Conservation (phyloP, 352 stramenopile genomes). For the Aphanomyces cochlioides region DNA sequence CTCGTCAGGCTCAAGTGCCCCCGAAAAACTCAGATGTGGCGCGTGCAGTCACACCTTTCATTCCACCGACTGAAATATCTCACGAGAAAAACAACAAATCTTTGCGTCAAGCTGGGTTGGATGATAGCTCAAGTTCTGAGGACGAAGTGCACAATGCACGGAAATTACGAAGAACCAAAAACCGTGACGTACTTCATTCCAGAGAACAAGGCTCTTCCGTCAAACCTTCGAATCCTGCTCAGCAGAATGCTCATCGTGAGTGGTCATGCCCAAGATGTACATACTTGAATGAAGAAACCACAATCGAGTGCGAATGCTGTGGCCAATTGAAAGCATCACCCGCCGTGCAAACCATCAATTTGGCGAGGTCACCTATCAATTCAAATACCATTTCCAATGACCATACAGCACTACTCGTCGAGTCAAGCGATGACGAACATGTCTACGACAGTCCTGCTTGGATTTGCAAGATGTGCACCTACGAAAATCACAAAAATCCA, state of each 20-base stretch:
- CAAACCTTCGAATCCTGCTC: too few species aligned
- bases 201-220: too few species aligned
- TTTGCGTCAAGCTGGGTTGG: slow-evolving; percentile 2
- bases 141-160: neutral
- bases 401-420: neutral
- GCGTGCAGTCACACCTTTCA: too few species aligned
- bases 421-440: neutral
- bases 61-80: too few species aligned
- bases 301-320: slow-evolving; percentile 8
- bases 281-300: slow-evolving; percentile 4
- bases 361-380: neutral
- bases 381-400: neutral
- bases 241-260: neutral
- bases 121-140: neutral
- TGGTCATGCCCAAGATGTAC: slow-evolving; percentile 18
- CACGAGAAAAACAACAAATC: neutral
- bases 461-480: slow-evolving; percentile 24
- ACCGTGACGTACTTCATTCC: too few species aligned
- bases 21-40: too few species aligned
- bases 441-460: neutral
- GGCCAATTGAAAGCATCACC: neutral
- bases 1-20: too few species aligned
- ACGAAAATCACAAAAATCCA: slow-evolving; percentile 9
- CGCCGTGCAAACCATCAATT: neutral
- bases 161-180: neutral